Evolutionary conservation across 23 red algal species (phyloP), one percentile per base, ranked within the genome.

Genomic region (Gracilariopsis chorda): DNA sequence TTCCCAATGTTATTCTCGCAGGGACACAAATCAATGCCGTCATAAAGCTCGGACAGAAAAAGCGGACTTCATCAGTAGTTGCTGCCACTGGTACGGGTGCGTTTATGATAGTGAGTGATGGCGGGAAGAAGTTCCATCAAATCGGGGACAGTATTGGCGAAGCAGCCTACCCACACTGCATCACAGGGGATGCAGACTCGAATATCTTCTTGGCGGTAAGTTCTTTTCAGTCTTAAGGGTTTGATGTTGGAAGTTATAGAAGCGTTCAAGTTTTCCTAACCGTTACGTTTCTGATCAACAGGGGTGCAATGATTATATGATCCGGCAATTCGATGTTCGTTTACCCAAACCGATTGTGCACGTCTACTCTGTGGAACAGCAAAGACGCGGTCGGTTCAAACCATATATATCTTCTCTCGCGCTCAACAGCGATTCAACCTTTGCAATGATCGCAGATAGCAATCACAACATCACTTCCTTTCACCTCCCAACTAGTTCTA

Each of bases 361-460:
- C 24, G 14, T 57, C 11, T 80, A 80, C 40, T 73, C 67, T 73
- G 42, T 73, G 67, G 20, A 45, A 42, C 37, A 73, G 24, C 21
- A 4, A 3, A 52, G 27, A 37, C 76, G 5, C 19, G 13, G 37
- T 1, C 76, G 17, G 11, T 36, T 45, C 0, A 73, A 73, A 21
- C 39, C 76, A 13, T 80, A 80, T 45, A 80, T 80, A 53, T 80
- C 82, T 20, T 36, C 62, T 51, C 61, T 87, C 21, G 59, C 82
- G 13, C 11, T 87, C 14, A 14, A 87, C 43, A 35, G 59, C 16
- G 60, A 87, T 43, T 57, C 52, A 25, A 74, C 36, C 17, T 87
- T 72, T 41, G 63, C 61, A 14, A 70, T 87, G 59, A 70, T 70
- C 34, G 82, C 60, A 64, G 65, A 58, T 51, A 70, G 59, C 61